Conservation (phyloP, 352 stramenopile genomes). For the Globisporangium barbulae region DNA sequence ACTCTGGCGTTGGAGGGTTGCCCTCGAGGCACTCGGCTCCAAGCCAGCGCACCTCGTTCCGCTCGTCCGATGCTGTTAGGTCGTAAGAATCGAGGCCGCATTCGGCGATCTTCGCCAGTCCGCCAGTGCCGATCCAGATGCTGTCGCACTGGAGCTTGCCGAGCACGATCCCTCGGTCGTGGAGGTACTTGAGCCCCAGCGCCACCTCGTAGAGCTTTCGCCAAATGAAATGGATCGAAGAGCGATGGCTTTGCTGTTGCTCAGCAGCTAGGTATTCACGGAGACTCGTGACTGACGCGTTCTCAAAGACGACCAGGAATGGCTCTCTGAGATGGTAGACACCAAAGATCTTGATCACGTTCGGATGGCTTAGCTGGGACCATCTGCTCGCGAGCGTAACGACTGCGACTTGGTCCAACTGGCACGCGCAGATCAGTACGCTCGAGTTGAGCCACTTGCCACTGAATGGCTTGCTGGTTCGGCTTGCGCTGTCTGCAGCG, state of each 20-base stretch:
- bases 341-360: constrained; percentile 32
- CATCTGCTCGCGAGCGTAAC: constrained; percentile 22
- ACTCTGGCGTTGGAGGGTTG: background rate
- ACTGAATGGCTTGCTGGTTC: background rate
- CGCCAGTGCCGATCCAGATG: constrained; percentile 1
- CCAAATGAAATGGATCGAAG: background rate
- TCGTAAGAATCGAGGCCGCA: background rate
- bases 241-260: background rate
- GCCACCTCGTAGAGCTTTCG: constrained; percentile 7
- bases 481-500: background rate
- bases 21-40: constrained; percentile 8
- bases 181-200: constrained; percentile 12
- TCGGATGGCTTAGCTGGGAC: constrained; percentile 26
- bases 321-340: constrained; percentile 23
- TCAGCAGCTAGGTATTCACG: background rate
- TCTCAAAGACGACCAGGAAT: constrained; percentile 28
- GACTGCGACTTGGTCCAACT: constrained; percentile 6
- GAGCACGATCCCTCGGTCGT: constrained; percentile 7
- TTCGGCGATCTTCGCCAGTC: constrained; percentile 8
- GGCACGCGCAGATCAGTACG: background rate
- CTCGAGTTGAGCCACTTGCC: constrained; percentile 4
- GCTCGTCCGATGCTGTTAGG: background rate
- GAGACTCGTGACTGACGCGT: constrained; percentile 10
- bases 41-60: background rate
- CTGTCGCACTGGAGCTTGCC: constrained; percentile 8